Evolutionary conservation across 345 rosid genomes (phyloP).

Genomic region (Geranium rotundifolium): DNA sequence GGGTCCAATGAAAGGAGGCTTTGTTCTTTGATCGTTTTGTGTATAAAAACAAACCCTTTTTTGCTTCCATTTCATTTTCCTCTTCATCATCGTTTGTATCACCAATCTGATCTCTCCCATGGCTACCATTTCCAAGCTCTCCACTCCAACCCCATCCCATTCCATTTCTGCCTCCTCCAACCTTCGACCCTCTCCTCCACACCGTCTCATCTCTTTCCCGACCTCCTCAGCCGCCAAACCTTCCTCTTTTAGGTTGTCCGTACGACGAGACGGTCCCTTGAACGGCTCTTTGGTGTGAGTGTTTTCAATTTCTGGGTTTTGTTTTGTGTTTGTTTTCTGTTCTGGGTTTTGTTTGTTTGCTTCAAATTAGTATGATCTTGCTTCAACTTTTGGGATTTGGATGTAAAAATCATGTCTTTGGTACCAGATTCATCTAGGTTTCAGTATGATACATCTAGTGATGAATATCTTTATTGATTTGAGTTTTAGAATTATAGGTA

Average conservation of each 20-base stretch:
- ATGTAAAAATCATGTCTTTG: not conserved
- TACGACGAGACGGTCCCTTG: conserved; percentile 18
- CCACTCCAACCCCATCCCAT: conserved; percentile 28
- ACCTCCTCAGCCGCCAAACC: conserved; percentile 19
- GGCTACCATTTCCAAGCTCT: conserved; percentile 79
- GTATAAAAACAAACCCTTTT: no score
- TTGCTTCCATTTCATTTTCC: not conserved
- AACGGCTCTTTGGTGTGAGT: conserved; percentile 49
- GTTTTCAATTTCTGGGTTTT: not conserved
- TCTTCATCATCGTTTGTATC: no score
- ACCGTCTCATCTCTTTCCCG: conserved; percentile 28
- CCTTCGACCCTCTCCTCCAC: conserved; percentile 29
- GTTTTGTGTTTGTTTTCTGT: not conserved
- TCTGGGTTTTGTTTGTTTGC: not conserved
- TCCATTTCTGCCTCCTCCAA: conserved; percentile 25
- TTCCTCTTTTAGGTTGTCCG: conserved; percentile 39
- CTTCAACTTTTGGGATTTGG: not conserved
- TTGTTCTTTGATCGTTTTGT: no score
- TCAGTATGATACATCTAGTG: not conserved
- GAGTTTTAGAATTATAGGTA: not conserved
- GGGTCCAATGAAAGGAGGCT: conserved; percentile 8
- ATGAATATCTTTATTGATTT: not conserved
- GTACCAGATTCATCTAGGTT: not conserved
- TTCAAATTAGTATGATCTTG: no score
- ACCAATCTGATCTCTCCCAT: conserved; percentile 12